Evolutionary conservation across 352 stramenopile genomes (phyloP), one percentile per base, ranked within the genome.

Genomic region (Globisporangium middletonii): DNA sequence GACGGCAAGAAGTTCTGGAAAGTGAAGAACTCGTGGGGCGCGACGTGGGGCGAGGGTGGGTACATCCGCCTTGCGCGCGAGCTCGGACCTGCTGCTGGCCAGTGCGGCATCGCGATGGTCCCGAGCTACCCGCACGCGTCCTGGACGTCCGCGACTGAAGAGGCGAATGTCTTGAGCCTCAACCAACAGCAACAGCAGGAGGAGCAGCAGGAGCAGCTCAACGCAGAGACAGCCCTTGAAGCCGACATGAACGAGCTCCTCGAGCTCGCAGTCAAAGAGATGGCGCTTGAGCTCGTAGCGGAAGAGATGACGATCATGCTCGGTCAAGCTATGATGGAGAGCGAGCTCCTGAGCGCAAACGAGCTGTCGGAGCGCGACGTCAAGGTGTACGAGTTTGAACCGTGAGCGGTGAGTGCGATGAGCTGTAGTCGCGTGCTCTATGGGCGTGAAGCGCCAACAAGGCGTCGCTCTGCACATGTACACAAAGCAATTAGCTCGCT

Each of bases 1-100:
- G 75, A 73, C 23, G 97, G 92, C 76, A 98, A 98, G 69, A 59
- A 59, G 52, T 64, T 64, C 28, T 64, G 59, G 59, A 64, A 64
- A 33, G 84, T 99, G 35, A 98, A 97, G 65, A 99, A 99, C 78
- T 98, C 96, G 43, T 99, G 97, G 97, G 97, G 97, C 23, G 70
- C 77, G 1, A 75, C 69, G n/a, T 99, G 96, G 96, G 97, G 96
- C 64, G 86, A 98, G 51, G 65, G 83, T 35, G 96, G 96, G 50
- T 99, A 97, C 77, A 93, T 99, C 44, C 86, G 86, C 33, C 69
- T 99, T 12, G 76, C 79, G 26, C 94, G 57, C 85, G 96, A 73
- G 12, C 49, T 70, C 35, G 65, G 62, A 2, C 53, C 58, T 18
- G 30, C 44, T 23, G 49, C 42, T 4, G 65, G 65, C 2, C 62